Base-by-base conservation (phyloP, 2,329 filamentous ascomycete genomes). In the Calonectria ilicicola region DNA sequence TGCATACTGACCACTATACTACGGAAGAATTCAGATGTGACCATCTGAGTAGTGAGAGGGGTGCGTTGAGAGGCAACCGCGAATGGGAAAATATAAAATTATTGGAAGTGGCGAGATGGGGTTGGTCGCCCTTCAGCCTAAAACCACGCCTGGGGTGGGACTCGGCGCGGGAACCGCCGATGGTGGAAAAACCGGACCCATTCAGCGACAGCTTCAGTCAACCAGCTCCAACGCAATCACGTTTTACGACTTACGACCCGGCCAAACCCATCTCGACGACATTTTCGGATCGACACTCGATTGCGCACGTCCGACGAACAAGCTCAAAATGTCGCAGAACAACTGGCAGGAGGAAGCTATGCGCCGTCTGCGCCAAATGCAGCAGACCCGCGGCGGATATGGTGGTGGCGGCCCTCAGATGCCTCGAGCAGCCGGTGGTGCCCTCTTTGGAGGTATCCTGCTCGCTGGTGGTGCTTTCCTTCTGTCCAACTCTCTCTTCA, bases 401-500 rank as follows among this genome's bases (percentile, higher is more conserved):
- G 86, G 85, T 73, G 83, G 84, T 63, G 85, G 86, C 73, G 82
- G 84, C 73, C 86, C 86, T 58, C 81, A 85, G 74, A 81, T 84
- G 72, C 84, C 86, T 47, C 83, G 84, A 70, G 83, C 84, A 62
- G 74, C 84, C 19, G 83, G 84, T 42, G 82, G 82, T 53, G 85
- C 84, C 40, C 67, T 89, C 60, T 81, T 83, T 35, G 86, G 84
- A 51, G 79, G 87, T 23, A 77, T 84, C 21, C 78, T 90, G 38
- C 80, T 90, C 51, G 85, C 85, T 19, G 88, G 88, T 70, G 89
- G 87, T 56, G 83, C 86, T 69, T 81, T 89, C 79, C 74, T 91
- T 77, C 79, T 92, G 76, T 87, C 89, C 79, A 90, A 92, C 83
- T 89, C 91, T 53, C 87, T 93, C 6, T 93, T 93, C 88, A 93